Base-by-base conservation (phyloP, 352 stramenopile species). In the Phytopythium aichiense region DNA sequence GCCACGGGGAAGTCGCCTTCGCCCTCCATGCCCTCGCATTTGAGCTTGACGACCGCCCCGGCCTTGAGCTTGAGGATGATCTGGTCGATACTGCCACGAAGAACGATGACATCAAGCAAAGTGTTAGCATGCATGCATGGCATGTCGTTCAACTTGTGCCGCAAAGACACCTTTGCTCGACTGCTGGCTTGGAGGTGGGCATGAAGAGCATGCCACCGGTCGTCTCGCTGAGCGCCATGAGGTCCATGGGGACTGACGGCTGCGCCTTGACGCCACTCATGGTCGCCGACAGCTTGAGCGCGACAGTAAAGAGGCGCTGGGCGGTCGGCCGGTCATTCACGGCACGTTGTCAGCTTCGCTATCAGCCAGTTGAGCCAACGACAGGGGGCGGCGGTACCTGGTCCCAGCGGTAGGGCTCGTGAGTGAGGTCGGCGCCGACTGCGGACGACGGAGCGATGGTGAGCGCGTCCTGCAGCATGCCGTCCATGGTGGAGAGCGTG, bases 361-460 rank as follows among this genome's bases (percentile, higher is more conserved):
- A 25, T 40, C 35, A 40, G 35, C 9, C 12, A 40, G 35, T 40
- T 40, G 8, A 16, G 6, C 35, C 25, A 40, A 38, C 23, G 6
- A 20, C 20, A 35, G 18, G n/a, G 15, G 0, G 7, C n/a, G 48
- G 6, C 30, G 4, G 4, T 33, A 81, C 72, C 72, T 92, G 85
- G 51, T 96, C 87, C 87, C 87, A 96, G n/a, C 87, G 73, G 55
- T 80, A 96, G 2, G 87, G 87, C 66, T 96, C 84, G 43, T 78
- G 66, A 7, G 87, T 96, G 61, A 96, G 78, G 4, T 96, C 87
- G 1, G 86, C 69, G 23, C 83, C 85, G 9, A 93, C 83, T 0
- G 83, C 64, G 23, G 56, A 81, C 3, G 81, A 92, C 22, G 82
- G 81, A 7, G 84, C 76, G 64, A 95, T 88, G 4, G 75, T 78